Percentiles rank a stretch among this genome's conserved stretches.
These are phyloP conservation scores for Apiospora kogelbergensis DNA, from an alignment of 2,329 filamentous ascomycete genomes.

Conservation along the genomic window DNA sequence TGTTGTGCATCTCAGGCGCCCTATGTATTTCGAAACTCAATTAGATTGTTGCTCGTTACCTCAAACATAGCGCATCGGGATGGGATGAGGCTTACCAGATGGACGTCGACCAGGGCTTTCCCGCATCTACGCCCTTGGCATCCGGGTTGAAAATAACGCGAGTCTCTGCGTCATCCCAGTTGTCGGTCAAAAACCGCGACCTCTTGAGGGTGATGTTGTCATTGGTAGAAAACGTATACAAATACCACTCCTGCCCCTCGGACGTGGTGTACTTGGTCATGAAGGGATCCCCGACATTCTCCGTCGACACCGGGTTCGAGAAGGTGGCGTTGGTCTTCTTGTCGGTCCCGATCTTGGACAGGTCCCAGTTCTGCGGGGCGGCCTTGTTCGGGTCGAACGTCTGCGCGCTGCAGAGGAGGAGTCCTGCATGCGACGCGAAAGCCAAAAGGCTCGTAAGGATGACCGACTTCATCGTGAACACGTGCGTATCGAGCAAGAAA, in stretches of 20 bases:
- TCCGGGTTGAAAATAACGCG: constrained; percentile 36
- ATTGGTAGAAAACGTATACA: constrained; percentile 40
- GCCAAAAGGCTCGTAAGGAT: neutral
- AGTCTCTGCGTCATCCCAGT: constrained; percentile 39
- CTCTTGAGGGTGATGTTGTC: constrained; percentile 39
- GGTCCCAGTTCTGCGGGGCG: constrained; percentile 29
- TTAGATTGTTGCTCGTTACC: too few species aligned
- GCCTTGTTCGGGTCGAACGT: constrained; percentile 33
- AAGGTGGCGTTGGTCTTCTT: constrained; percentile 37
- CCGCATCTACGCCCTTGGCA: constrained; percentile 22
- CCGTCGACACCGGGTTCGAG: constrained; percentile 39
- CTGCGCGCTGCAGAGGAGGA: constrained; percentile 24
- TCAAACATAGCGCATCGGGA: neutral
- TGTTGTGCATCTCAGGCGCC: constrained; percentile 36
- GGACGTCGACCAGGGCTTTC: constrained; percentile 34
- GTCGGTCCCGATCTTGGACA: constrained; percentile 32
- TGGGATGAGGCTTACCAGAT: constrained; percentile 23
- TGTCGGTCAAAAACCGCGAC: constrained; percentile 36
- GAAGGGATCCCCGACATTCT: constrained; percentile 40
- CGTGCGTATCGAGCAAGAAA: neutral
- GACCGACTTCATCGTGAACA: neutral
- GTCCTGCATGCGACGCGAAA: constrained; percentile 16
- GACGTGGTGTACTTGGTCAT: constrained; percentile 34
- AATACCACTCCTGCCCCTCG: constrained; percentile 36
- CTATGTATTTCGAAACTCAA: neutral